Percentiles rank a stretch among this genome's conserved stretches.
Evolutionary conservation across 2,329 filamentous ascomycete genomes (phyloP).

Genomic region (Arachnomyces sp.): DNA sequence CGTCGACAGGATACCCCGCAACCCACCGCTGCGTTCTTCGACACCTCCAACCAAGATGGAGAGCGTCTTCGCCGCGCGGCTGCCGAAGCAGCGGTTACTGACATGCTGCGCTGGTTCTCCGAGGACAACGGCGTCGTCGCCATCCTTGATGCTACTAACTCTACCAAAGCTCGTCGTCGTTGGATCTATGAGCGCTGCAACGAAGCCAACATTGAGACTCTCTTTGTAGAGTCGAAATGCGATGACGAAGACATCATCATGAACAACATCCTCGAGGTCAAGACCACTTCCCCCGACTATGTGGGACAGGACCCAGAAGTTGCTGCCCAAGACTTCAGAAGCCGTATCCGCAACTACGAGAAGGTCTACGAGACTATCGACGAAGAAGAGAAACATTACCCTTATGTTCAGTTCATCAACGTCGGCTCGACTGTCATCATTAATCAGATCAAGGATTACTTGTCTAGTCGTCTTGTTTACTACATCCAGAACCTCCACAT

Average conservation of each 20-base stretch:
- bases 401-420: slow-evolving; percentile 96
- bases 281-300: slow-evolving; percentile 94
- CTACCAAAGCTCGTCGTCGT: slow-evolving; percentile 75
- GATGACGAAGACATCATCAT: slow-evolving; percentile 94
- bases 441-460: slow-evolving; percentile 93
- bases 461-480: slow-evolving; percentile 93
- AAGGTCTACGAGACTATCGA: slow-evolving; percentile 93
- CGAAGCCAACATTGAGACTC: slow-evolving; percentile 70
- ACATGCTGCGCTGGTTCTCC: slow-evolving; percentile 92
- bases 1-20: slow-evolving; percentile 83
- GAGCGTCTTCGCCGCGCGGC: slow-evolving; percentile 81
- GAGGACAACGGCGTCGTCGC: slow-evolving; percentile 71
- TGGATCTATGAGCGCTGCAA: slow-evolving; percentile 83
- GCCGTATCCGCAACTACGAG: slow-evolving; percentile 94
- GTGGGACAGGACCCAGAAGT: slow-evolving; percentile 85
- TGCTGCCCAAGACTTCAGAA: slow-evolving; percentile 83
- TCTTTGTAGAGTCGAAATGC: slow-evolving; percentile 96
- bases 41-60: slow-evolving; percentile 79
- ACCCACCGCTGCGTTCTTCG: slow-evolving; percentile 90
- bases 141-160: slow-evolving; percentile 95
- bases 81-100: slow-evolving; percentile 80
- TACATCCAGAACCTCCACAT: slow-evolving; percentile 99
- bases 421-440: slow-evolving; percentile 95
- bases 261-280: slow-evolving; percentile 96
- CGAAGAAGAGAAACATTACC: slow-evolving; percentile 76